phyloP scores from a whole-genome alignment of 139 green algal genomes.

The Micromonas commoda region DNA sequence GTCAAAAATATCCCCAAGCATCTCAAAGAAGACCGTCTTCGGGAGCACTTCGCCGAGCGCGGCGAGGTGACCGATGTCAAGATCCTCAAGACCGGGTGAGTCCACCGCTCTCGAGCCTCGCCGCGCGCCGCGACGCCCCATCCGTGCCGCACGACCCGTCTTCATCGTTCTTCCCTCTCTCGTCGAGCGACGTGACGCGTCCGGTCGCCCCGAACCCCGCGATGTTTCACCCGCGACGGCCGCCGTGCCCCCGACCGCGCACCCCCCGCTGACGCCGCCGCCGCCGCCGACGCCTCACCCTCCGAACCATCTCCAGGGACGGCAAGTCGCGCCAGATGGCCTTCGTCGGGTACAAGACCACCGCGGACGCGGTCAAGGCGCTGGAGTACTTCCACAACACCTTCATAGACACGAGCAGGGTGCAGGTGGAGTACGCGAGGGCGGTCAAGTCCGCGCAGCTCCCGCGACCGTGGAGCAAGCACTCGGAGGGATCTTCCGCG shows the following conservation, averaged over 20 bases:
- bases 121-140: not conserved
- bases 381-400: constrained; percentile 79
- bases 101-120: not conserved
- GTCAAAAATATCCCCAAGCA: constrained; percentile 93
- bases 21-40: constrained; percentile 62
- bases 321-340: constrained; percentile 81
- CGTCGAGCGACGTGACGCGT: no score
- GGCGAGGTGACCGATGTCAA: constrained; percentile 93
- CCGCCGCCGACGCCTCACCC: constrained; percentile 10
- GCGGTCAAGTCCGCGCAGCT: constrained; percentile 31
- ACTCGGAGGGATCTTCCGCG: constrained; percentile 52
- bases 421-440: constrained; percentile 61
- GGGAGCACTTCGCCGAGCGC: constrained; percentile 74
- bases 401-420: constrained; percentile 77
- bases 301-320: constrained; percentile 57
- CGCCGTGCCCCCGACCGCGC: not conserved
- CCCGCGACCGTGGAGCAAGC: constrained; percentile 77
- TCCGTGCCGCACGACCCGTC: not conserved
- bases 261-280: not conserved
- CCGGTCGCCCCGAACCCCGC: no score
- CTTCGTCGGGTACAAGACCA: constrained; percentile 85
- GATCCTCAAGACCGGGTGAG: constrained; percentile 39
- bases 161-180: not conserved
- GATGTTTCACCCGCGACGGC: not conserved
- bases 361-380: constrained; percentile 60